Percentiles rank a stretch among this genome's conserved stretches.
Conservation (phyloP, 148 eudicot species). For the Vaccinium corymbosum region DNA sequence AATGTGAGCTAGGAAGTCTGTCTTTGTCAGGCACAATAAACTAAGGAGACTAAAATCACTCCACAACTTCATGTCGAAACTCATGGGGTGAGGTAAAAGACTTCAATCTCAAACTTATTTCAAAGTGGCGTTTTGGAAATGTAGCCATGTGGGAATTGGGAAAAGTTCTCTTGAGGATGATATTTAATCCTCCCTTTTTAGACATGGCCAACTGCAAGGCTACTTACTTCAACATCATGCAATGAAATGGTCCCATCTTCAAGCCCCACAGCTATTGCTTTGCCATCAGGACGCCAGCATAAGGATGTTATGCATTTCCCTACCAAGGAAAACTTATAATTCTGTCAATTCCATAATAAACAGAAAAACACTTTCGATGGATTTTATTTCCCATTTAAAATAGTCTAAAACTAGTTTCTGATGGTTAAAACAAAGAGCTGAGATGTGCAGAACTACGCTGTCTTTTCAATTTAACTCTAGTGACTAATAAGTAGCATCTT, state of each 20-base stretch:
- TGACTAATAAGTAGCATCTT: background rate
- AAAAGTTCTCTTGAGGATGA: background rate
- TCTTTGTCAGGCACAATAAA: background rate
- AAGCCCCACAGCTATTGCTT: constrained; percentile 90
- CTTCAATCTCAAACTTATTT: background rate
- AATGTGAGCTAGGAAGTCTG: background rate
- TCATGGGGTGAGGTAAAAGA: background rate
- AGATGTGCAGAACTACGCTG: background rate
- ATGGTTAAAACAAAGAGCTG: background rate
- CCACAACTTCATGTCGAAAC: background rate
- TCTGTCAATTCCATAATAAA: constrained; percentile 4
- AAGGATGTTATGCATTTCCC: constrained; percentile 84
- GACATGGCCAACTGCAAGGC: background rate
- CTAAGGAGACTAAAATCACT: background rate
- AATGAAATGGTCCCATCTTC: constrained; percentile 90
- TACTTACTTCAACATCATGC: constrained; percentile 97
- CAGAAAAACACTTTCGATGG: background rate
- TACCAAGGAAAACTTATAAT: constrained; percentile 21
- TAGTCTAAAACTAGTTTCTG: background rate
- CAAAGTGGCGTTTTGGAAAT: background rate
- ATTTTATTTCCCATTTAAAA: background rate
- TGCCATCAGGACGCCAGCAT: constrained; percentile 99
- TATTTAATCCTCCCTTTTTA: background rate
- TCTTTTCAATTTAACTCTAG: background rate
- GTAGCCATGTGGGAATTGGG: background rate